phyloP scores from a whole-genome alignment of 306 rosid species.

The Aeschynomene evenia region DNA sequence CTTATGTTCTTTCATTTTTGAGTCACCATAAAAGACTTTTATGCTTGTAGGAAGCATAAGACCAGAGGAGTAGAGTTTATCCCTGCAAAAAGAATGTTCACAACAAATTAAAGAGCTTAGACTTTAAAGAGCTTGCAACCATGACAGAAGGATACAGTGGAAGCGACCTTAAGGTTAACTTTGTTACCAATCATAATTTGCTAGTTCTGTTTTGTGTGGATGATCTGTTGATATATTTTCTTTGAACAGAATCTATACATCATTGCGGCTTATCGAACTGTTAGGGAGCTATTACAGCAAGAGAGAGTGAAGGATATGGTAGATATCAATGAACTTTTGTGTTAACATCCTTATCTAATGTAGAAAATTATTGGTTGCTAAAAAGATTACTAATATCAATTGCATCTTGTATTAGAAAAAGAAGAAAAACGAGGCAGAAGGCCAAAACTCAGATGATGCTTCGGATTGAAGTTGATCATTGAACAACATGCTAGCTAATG shows the following conservation, averaged over 20 bases:
- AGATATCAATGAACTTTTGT: slow-evolving; percentile 21
- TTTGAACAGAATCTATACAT: slow-evolving; percentile 80
- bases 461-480: slow-evolving; percentile 54
- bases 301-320: slow-evolving; percentile 84
- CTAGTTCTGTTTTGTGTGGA: background rate
- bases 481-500: slow-evolving; percentile 32
- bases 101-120: too few relatives aligned
- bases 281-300: slow-evolving; percentile 80
- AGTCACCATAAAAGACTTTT: background rate
- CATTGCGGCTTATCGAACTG: slow-evolving; percentile 91
- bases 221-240: slow-evolving; percentile 25
- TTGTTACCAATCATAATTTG: slow-evolving; percentile 11
- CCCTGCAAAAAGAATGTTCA: too few relatives aligned
- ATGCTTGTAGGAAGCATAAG: slow-evolving; percentile 66
- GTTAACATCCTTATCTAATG: background rate
- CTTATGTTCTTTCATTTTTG: background rate
- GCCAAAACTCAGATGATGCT: slow-evolving; percentile 47
- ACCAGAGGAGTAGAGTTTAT: slow-evolving; percentile 75
- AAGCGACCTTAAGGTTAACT: slow-evolving; percentile 86
- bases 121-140: slow-evolving; percentile 71
- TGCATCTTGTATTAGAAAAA: slow-evolving; percentile 53
- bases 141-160: slow-evolving; percentile 91
- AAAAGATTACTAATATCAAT: slow-evolving; percentile 5
- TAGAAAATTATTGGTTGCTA: background rate
- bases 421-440: slow-evolving; percentile 60